Evolutionary conservation across 192 early-diverging fungal species (phyloP).

Genomic region (Coemansia sp.): DNA sequence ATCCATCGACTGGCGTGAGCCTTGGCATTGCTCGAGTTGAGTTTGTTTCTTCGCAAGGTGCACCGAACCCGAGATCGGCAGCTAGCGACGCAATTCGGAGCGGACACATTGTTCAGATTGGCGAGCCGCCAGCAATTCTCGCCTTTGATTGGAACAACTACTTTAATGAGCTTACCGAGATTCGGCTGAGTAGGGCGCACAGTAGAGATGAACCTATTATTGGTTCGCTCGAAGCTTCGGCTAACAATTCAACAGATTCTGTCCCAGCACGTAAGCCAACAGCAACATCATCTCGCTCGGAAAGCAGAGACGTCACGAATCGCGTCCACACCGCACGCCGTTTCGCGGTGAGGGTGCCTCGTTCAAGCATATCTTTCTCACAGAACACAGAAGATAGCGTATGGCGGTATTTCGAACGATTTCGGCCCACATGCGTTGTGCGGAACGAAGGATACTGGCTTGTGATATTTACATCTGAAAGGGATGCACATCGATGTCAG

Average conservation of each 20-base stretch:
- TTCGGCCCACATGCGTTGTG: slow-evolving; percentile 28
- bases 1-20: slow-evolving; percentile 52
- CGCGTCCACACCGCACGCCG: background rate
- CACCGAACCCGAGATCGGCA: slow-evolving; percentile 43
- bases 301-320: background rate
- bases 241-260: background rate
- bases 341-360: slow-evolving; percentile 36
- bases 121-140: slow-evolving; percentile 30
- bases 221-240: background rate
- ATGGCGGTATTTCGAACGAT: slow-evolving; percentile 38
- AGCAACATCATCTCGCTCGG: background rate
- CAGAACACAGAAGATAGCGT: slow-evolving; percentile 32
- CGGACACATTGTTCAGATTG: slow-evolving; percentile 22
- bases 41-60: slow-evolving; percentile 20
- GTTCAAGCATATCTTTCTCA: slow-evolving; percentile 52
- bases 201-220: background rate
- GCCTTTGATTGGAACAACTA: slow-evolving; percentile 27
- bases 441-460: slow-evolving; percentile 50
- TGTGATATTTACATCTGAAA: slow-evolving; percentile 39
- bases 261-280: background rate
- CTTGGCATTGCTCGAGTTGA: slow-evolving; percentile 51
- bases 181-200: slow-evolving; percentile 2
- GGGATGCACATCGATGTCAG: slow-evolving; percentile 54
- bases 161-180: slow-evolving; percentile 20
- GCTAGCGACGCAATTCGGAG: slow-evolving; percentile 33